Conservation (phyloP, 2,329 filamentous ascomycete genomes). For the Madurella fahalii region DNA sequence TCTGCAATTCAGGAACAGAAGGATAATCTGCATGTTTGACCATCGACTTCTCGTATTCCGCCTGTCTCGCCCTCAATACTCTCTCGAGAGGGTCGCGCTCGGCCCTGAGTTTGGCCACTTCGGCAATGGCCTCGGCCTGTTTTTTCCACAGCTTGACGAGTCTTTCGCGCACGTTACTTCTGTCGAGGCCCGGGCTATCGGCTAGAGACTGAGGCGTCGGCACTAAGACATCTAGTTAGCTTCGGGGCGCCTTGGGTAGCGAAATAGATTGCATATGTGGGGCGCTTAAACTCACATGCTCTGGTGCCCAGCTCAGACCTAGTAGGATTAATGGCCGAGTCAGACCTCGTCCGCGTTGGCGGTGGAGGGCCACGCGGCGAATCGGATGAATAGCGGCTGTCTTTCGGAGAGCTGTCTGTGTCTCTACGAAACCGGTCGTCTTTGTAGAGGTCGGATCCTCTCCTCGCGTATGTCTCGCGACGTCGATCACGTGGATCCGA, state of each 20-base stretch:
- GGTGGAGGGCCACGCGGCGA: background rate
- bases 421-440: constrained; percentile 15
- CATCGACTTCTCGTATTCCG: constrained; percentile 22
- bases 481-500: constrained; percentile 11
- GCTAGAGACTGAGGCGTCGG: constrained; percentile 1
- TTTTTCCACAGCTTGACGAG: background rate
- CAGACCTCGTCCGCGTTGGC: background rate
- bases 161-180: background rate
- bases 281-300: constrained; percentile 4
- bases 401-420: constrained; percentile 5
- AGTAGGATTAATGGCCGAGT: background rate
- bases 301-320: background rate
- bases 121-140: background rate
- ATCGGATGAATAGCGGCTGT: constrained; percentile 5
- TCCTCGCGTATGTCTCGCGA: constrained; percentile 8
- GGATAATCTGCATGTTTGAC: constrained; percentile 24
- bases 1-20: constrained; percentile 25
- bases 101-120: constrained; percentile 8
- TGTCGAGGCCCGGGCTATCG: background rate
- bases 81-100: constrained; percentile 16
- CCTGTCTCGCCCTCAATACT: constrained; percentile 13
- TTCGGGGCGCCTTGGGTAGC: background rate
- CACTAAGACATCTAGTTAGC: constrained; percentile 1
- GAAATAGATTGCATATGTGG: no score
- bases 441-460: constrained; percentile 3